Conservation (phyloP, 345 rosid species). For the Pistacia vera region DNA sequence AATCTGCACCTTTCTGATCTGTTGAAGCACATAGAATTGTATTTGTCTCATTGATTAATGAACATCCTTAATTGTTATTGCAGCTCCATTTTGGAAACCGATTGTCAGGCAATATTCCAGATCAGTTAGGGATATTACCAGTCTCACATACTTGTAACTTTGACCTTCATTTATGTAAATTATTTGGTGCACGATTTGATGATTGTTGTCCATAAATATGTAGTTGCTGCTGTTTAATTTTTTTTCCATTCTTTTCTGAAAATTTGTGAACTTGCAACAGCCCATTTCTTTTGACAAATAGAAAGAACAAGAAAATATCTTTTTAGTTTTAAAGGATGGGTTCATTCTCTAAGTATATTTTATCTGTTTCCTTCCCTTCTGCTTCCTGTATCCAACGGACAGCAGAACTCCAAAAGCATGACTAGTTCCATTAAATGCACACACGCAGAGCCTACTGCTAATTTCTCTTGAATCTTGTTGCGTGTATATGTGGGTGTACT, state of each 20-base stretch:
- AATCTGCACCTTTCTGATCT: neutral
- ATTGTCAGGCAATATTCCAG: slow-evolving; percentile 46
- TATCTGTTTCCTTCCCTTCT: too few relatives aligned
- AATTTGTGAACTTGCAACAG: neutral
- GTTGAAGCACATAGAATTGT: slow-evolving; percentile 1
- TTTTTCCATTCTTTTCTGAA: neutral
- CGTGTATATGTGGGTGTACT: neutral
- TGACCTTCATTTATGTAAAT: neutral
- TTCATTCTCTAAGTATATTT: neutral
- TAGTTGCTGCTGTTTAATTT: neutral
- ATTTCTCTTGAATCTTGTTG: neutral
- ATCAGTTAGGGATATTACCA: slow-evolving; percentile 39
- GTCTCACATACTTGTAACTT: slow-evolving; percentile 43
- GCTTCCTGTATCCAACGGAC: too few relatives aligned
- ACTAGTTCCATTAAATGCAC: neutral
- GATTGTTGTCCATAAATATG: neutral
- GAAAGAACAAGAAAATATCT: neutral
- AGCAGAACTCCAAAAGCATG: too few relatives aligned
- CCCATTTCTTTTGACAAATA: neutral
- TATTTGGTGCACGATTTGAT: neutral
- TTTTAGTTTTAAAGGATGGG: too few relatives aligned
- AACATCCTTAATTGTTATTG: slow-evolving; percentile 5
- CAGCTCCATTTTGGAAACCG: slow-evolving; percentile 45
- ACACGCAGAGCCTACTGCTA: neutral
- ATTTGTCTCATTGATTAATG: neutral